Evolutionary conservation across 208 protist species (phyloP).

Genomic region (Leishmania tarentolae): DNA sequence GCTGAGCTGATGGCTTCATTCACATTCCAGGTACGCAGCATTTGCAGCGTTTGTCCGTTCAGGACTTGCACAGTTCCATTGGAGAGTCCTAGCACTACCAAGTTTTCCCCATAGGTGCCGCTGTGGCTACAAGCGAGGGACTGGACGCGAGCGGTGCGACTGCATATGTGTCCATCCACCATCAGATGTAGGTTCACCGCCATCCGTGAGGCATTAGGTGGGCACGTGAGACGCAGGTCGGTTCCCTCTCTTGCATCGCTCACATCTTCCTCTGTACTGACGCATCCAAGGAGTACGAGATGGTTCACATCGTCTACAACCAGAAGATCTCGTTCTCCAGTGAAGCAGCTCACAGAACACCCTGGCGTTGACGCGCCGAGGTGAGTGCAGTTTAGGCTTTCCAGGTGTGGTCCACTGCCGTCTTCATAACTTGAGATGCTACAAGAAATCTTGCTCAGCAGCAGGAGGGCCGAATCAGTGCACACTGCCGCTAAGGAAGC

Average conservation of each 20-base stretch:
- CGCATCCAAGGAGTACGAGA: constrained; percentile 21
- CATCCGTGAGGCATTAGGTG: background rate
- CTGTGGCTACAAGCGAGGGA: constrained; percentile 46
- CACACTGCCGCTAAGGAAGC: constrained; percentile 10
- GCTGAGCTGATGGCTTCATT: constrained; percentile 2
- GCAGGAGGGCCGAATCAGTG: constrained; percentile 7
- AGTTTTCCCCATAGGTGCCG: constrained; percentile 33
- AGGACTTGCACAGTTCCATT: constrained; percentile 65
- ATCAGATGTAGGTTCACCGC: constrained; percentile 27
- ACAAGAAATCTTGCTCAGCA: constrained; percentile 1
- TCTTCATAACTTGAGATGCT: background rate
- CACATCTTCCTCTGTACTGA: background rate
- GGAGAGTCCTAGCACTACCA: constrained; percentile 63
- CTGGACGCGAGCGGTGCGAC: constrained; percentile 24
- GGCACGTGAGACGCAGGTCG: background rate
- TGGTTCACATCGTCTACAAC: constrained; percentile 32
- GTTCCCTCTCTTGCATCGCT: background rate
- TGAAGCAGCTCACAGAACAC: constrained; percentile 22
- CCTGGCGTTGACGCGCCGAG: constrained; percentile 24
- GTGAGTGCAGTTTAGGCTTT: constrained; percentile 7
- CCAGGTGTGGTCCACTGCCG: background rate
- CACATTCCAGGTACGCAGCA: constrained; percentile 22
- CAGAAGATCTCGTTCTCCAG: constrained; percentile 9
- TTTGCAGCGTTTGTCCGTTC: constrained; percentile 50
- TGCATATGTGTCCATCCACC: constrained; percentile 68